Evolutionary conservation across 257 asterid genomes (phyloP).

Genomic region (Penstemon newberryi): DNA sequence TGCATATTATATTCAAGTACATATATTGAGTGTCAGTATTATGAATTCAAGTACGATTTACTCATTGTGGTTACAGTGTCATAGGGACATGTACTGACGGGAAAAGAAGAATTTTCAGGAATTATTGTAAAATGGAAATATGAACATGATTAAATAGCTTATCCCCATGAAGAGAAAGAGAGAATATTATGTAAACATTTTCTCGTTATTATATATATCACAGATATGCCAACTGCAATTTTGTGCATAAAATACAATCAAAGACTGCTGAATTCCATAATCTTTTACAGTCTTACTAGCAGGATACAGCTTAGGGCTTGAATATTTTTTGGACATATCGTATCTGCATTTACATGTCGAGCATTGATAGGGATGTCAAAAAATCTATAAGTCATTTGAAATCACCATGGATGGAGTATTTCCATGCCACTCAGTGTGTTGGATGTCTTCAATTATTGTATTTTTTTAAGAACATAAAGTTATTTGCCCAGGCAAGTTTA

Average conservation of each 20-base stretch:
- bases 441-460: not conserved
- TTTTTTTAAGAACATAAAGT: not conserved
- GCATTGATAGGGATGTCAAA: too few relatives aligned
- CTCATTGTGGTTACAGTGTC: constrained; percentile 1
- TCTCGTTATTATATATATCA: not conserved
- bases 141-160: constrained; percentile 5
- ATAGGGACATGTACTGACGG: not conserved
- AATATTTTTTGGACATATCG: too few relatives aligned
- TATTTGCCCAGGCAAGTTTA: not conserved
- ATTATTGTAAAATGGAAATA: not conserved
- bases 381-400: not conserved
- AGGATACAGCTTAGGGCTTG: too few relatives aligned
- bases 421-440: not conserved
- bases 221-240: not conserved
- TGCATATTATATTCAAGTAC: not conserved
- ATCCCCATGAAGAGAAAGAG: constrained; percentile 4
- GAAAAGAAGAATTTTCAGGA: not conserved
- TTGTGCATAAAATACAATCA: too few relatives aligned
- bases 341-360: too few relatives aligned
- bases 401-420: not conserved
- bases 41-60: constrained; percentile 1
- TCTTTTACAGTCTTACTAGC: too few relatives aligned
- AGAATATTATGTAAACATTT: not conserved
- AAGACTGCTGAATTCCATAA: too few relatives aligned
- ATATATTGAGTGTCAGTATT: not conserved